These are phyloP conservation scores for Mucor irregularis DNA, from an alignment of 371 early-diverging fungal genomes.

Conservation along the genomic window DNA sequence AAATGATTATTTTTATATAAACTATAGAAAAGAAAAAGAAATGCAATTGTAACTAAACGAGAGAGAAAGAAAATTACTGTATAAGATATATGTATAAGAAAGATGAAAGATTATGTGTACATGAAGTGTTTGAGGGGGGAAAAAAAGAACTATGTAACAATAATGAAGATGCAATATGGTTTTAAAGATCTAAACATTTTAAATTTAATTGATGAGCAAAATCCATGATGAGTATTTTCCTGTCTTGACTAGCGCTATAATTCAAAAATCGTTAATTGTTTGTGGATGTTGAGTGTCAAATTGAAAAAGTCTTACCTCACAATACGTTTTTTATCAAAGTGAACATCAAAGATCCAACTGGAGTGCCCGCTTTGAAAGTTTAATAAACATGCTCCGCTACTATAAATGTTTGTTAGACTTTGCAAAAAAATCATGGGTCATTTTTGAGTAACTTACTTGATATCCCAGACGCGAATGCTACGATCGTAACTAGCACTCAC, in stretches of 20 bases:
- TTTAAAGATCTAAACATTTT: slow-evolving; percentile 10
- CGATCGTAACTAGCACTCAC: slow-evolving; percentile 83
- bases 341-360: slow-evolving; percentile 96
- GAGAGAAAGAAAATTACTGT: too few species aligned
- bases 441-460: slow-evolving; percentile 25
- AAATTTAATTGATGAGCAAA: slow-evolving; percentile 60
- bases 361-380: slow-evolving; percentile 73
- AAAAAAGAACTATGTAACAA: not conserved
- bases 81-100: not conserved
- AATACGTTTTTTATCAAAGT: slow-evolving; percentile 77
- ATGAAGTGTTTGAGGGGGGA: not conserved
- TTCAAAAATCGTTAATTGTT: not conserved
- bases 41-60: not conserved
- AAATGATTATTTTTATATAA: not conserved
- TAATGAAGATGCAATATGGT: not conserved
- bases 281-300: not conserved
- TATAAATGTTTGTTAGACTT: not conserved
- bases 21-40: not conserved
- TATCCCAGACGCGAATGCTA: slow-evolving; percentile 94
- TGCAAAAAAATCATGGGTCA: slow-evolving; percentile 6
- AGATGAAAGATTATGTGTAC: not conserved
- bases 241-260: slow-evolving; percentile 75
- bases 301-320: slow-evolving; percentile 54
- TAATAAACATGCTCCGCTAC: slow-evolving; percentile 40
- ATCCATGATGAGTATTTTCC: slow-evolving; percentile 82